A percentile compares a stretch with the other conserved stretches of the same genome.
Conservation (phyloP, 2,329 filamentous ascomycete species). For the Penicillium psychrosexuale region DNA sequence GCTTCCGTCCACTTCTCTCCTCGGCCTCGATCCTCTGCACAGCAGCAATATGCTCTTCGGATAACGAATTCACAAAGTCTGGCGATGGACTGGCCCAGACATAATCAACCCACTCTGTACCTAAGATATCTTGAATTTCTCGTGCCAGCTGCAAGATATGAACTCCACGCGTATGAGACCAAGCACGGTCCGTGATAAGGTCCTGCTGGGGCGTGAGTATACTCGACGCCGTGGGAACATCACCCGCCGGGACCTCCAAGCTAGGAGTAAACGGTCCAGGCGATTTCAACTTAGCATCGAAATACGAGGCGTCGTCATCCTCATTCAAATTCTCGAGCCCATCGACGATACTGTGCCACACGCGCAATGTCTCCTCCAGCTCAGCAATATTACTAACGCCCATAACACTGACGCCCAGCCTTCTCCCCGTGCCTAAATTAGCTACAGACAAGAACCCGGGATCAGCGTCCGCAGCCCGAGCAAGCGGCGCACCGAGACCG, state of each 20-base stretch:
- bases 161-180: constrained; percentile 35
- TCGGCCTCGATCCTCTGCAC: constrained; percentile 11
- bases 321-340: constrained; percentile 44
- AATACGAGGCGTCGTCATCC: constrained; percentile 19
- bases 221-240: constrained; percentile 9
- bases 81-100: constrained; percentile 44
- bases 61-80: constrained; percentile 41
- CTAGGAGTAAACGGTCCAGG: constrained; percentile 5
- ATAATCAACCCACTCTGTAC: constrained; percentile 45
- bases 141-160: constrained; percentile 37
- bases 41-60: constrained; percentile 27
- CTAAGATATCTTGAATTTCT: constrained; percentile 40
- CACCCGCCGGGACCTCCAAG: not conserved
- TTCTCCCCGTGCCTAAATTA: constrained; percentile 49
- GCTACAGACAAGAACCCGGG: constrained; percentile 33
- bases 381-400: constrained; percentile 60
- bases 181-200: constrained; percentile 39
- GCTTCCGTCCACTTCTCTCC: constrained; percentile 8
- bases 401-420: constrained; percentile 62
- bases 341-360: constrained; percentile 52
- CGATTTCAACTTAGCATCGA: constrained; percentile 10
- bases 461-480: constrained; percentile 49
- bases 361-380: constrained; percentile 61
- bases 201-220: constrained; percentile 39
- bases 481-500: constrained; percentile 52